Percentiles rank a stretch among this genome's conserved stretches.
Evolutionary conservation across 768 basidiomycete species (phyloP).

Genomic region (Lentinula detonsa): DNA sequence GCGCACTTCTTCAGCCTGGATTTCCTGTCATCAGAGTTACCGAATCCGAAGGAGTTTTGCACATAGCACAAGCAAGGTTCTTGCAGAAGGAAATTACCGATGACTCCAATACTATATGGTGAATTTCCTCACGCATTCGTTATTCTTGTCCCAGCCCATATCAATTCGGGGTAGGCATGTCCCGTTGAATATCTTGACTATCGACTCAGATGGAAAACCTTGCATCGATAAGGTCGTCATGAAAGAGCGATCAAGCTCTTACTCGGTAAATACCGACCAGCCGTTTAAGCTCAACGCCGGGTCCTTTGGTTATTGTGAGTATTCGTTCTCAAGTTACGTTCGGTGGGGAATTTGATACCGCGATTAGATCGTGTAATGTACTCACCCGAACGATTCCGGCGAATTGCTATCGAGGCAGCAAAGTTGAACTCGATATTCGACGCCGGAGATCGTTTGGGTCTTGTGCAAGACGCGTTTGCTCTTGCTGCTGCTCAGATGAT

Average conservation of each 20-base stretch:
- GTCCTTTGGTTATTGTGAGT: slow-evolving; percentile 84
- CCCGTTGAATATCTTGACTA: slow-evolving; percentile 69
- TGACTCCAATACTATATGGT: slow-evolving; percentile 90
- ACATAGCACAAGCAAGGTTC: slow-evolving; percentile 87
- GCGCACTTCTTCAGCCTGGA: slow-evolving; percentile 39
- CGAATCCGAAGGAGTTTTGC: slow-evolving; percentile 66
- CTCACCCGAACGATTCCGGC: slow-evolving; percentile 67
- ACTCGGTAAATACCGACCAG: slow-evolving; percentile 68
- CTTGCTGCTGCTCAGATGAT: slow-evolving; percentile 78
- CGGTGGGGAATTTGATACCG: background rate
- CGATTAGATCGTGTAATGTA: slow-evolving; percentile 78
- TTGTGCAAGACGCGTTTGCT: slow-evolving; percentile 78
- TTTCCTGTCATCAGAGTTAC: slow-evolving; percentile 88
- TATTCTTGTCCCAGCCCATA: background rate
- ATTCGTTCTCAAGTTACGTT: background rate
- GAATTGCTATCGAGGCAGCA: slow-evolving; percentile 78
- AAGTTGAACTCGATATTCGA: slow-evolving; percentile 60
- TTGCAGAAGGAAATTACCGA: slow-evolving; percentile 77
- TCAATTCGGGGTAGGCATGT: slow-evolving; percentile 53
- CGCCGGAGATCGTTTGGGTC: slow-evolving; percentile 82
- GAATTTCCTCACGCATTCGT: slow-evolving; percentile 4
- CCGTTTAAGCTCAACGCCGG: slow-evolving; percentile 89
- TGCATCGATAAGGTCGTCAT: slow-evolving; percentile 63
- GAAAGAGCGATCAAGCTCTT: slow-evolving; percentile 56
- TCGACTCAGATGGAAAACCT: slow-evolving; percentile 51